Evolutionary conservation across 306 rosid species (phyloP), one percentile per base, ranked within the genome.

Genomic region (Argentina anserina): DNA sequence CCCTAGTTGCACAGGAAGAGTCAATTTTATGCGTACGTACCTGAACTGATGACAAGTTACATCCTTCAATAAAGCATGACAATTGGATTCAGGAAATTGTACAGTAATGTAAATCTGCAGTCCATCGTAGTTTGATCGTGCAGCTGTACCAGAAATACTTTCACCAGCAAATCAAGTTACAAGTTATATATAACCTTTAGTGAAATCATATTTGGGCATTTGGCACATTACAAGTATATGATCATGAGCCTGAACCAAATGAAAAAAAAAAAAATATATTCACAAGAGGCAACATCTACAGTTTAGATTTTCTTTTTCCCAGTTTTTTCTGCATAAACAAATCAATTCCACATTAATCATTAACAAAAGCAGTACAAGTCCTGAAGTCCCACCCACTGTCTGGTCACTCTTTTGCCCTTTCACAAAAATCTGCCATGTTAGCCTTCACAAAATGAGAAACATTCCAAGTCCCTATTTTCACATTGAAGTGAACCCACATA

Each of bases 321-420:
- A 58, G 20, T 28, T 17, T 65, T 65, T 71, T 67, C 49, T 67
- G 67, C 59, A 64, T 52, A 33, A 64, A 55, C 65, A 66, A 34
- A 65, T 53, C 69, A 65, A 72, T 29, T 29, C 81, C 77, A 55
- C 68, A 72, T 56, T 68, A 50, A 55, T 56, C 67, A 65, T 65
- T 65, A 50, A 62, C 53, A 36, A 65, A 71, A 53, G 61, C 64
- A 53, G 66, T 47, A 28, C 69, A 37, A 39, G n/a, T 56, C 17
- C n/a, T n/a, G n/a, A n/a, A n/a, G n/a, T n/a, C n/a, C n/a, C 40
- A 9, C 9, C 36, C n/a, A 33, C 41, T 61, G 34, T 28, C 78
- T 17, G 71, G 37, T 36, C 78, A 64, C 70, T 63, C 62, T 63
- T 55, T 43, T 52, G 12, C 36, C 65, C 43, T 18, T 25, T 6